These are phyloP conservation scores for Geosmithia flava DNA, from an alignment of 2,329 filamentous ascomycete species.

Conservation along the genomic window DNA sequence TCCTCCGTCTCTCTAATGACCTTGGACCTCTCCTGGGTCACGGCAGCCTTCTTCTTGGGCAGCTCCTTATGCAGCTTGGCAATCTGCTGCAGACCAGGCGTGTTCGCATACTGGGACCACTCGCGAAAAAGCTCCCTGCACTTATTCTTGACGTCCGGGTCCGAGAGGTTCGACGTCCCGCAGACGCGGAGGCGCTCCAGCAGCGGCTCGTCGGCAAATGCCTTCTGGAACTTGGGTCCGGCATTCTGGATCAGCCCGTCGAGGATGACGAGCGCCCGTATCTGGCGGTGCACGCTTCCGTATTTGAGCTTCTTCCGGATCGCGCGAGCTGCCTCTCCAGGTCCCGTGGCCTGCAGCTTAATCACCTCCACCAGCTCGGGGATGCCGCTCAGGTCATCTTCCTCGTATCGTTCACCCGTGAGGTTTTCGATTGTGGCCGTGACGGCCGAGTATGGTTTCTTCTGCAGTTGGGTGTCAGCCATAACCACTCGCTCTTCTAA, in stretches of 20 bases:
- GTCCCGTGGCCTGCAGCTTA: constrained; percentile 75
- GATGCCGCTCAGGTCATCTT: constrained; percentile 84
- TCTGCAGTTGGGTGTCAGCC: constrained; percentile 11
- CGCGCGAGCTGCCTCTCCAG: constrained; percentile 79
- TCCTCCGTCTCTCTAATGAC: constrained; percentile 74
- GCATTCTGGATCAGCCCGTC: constrained; percentile 94
- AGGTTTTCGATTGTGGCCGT: constrained; percentile 86
- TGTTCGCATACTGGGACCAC: constrained; percentile 73
- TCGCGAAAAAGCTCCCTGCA: constrained; percentile 76
- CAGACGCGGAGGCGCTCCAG: constrained; percentile 84
- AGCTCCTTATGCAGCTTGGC: constrained; percentile 65
- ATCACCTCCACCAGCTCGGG: constrained; percentile 92
- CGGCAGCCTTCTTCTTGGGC: constrained; percentile 55
- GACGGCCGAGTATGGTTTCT: constrained; percentile 83
- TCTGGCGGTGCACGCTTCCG: constrained; percentile 83
- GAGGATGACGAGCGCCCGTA: constrained; percentile 76
- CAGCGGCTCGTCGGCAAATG: constrained; percentile 81
- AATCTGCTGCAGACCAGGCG: constrained; percentile 67
- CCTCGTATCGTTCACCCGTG: constrained; percentile 79
- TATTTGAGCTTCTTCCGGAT: constrained; percentile 99
- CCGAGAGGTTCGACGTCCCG: constrained; percentile 72
- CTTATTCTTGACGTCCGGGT: constrained; percentile 76
- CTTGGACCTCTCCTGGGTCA: constrained; percentile 67
- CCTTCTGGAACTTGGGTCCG: constrained; percentile 72
- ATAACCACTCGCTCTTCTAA: no score